Conservation (phyloP, 2,329 filamentous ascomycete species). For the Coniochaeta sp. region DNA sequence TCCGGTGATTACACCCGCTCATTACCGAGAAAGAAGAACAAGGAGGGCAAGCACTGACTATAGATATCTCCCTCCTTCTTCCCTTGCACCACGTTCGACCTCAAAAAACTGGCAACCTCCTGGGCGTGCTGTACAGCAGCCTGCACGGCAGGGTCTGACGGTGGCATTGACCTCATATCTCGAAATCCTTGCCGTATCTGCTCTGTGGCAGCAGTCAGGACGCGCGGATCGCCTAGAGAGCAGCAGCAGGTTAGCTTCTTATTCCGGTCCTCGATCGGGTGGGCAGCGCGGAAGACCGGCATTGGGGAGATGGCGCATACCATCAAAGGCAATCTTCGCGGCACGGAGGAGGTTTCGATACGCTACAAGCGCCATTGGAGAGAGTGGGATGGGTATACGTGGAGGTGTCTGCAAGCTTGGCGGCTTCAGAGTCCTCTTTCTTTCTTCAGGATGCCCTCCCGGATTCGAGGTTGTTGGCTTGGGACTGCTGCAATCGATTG, state of each 20-base stretch:
- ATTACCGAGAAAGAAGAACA: too few relatives aligned
- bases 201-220: conserved; percentile 62
- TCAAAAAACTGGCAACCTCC: conserved; percentile 72
- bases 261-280: not conserved
- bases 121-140: conserved; percentile 71
- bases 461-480: too few relatives aligned
- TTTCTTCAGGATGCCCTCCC: too few relatives aligned
- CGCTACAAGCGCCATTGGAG: conserved; percentile 59
- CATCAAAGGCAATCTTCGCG: conserved; percentile 74
- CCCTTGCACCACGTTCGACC: conserved; percentile 85
- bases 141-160: conserved; percentile 49
- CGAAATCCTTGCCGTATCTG: conserved; percentile 72
- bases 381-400: not conserved
- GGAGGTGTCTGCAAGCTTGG: not conserved
- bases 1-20: conserved; percentile 3
- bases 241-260: not conserved
- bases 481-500: not conserved
- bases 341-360: conserved; percentile 80
- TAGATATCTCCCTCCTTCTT: conserved; percentile 23
- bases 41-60: conserved; percentile 9
- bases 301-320: conserved; percentile 34
- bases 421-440: not conserved
- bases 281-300: not conserved
- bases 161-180: conserved; percentile 51
- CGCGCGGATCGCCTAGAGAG: conserved; percentile 59